Evolutionary conservation across 306 rosid genomes (phyloP).

Genomic region (Oemleria cerasiformis): DNA sequence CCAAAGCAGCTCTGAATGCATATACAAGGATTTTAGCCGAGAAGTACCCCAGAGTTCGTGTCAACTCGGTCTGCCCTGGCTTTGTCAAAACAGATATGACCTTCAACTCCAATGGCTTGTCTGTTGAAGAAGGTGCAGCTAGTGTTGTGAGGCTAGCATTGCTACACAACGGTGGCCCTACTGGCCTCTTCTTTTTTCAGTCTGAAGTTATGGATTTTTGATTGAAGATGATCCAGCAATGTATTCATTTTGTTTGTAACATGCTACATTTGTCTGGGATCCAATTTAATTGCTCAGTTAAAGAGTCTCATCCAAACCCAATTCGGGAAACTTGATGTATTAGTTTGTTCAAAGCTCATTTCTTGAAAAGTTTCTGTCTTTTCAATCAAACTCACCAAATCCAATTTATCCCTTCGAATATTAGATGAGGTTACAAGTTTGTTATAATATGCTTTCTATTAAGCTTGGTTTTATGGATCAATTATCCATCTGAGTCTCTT

Average conservation of each 20-base stretch:
- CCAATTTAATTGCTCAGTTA: too few species aligned
- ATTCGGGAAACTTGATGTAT: too few species aligned
- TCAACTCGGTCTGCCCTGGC: slow-evolving; percentile 44
- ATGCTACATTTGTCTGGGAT: too few species aligned
- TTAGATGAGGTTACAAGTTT: too few species aligned
- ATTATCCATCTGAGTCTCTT: too few species aligned
- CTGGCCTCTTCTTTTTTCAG: slow-evolving; percentile 35
- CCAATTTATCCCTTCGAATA: too few species aligned
- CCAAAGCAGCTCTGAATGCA: slow-evolving; percentile 43
- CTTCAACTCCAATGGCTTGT: slow-evolving; percentile 23
- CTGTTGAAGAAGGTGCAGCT: slow-evolving; percentile 42
- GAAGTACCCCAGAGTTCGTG: slow-evolving; percentile 26
- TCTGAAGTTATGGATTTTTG: slow-evolving; percentile 32
- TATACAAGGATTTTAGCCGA: slow-evolving; percentile 41
- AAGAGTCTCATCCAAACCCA: too few species aligned
- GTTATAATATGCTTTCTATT: too few species aligned
- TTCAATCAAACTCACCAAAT: too few species aligned
- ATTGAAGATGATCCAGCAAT: not conserved
- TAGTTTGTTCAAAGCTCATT: slow-evolving; percentile 20
- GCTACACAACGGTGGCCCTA: slow-evolving; percentile 29
- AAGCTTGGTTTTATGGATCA: too few species aligned
- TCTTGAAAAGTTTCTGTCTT: slow-evolving; percentile 17
- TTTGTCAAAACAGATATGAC: slow-evolving; percentile 32
- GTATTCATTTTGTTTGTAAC: too few species aligned
- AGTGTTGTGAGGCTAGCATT: slow-evolving; percentile 38